Evolutionary conservation across 1,139 yeast genomes (phyloP), one percentile per base, ranked within the genome.

Genomic region (Yamadazyma jaroonii): DNA sequence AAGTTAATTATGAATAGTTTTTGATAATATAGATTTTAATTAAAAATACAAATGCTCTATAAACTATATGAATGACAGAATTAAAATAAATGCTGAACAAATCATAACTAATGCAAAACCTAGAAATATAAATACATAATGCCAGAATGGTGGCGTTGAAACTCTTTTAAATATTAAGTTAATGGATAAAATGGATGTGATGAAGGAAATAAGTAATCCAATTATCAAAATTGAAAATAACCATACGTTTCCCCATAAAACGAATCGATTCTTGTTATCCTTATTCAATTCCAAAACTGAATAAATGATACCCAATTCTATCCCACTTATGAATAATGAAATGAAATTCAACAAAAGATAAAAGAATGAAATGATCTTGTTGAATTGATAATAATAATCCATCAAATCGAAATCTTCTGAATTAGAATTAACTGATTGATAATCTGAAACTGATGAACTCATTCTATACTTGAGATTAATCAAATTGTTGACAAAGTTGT

Each of bases 281-380:
- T 52, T 56, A 32, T 57, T 51, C 25, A 48, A 30, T 32, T 52
- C 48, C 21, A 64, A 47, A 6, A 69, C 52, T 31, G 68, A 62
- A 47, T 62, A 65, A 9, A 69, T 57, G n/a, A 70, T 65, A 3
- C 76, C 77, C 23, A 65, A 49, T 43, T 67, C 72, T 25, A 70
- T 60, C n/a, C 74, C 73, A 9, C 70, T 57, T 11, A 69, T 56
- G 46, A 71, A 68, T 15, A 65, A 50, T 31, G 67, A 52, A 35
- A 59, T 59, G 29, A 67, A 59, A 26, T 67, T 53, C 44, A 69
- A 64, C 2, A 38, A 32, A 13, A 47, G 39, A 49, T 68, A 68
- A 35, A 67, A 56, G 43, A 61, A 60, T 15, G 74, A 52, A 25
- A 69, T 48, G 6, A 67, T 59, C 41, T 54, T 56, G 44, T 69